Evolutionary conservation across 148 eudicot species (phyloP).

Genomic region (Vaccinium myrtillus): DNA sequence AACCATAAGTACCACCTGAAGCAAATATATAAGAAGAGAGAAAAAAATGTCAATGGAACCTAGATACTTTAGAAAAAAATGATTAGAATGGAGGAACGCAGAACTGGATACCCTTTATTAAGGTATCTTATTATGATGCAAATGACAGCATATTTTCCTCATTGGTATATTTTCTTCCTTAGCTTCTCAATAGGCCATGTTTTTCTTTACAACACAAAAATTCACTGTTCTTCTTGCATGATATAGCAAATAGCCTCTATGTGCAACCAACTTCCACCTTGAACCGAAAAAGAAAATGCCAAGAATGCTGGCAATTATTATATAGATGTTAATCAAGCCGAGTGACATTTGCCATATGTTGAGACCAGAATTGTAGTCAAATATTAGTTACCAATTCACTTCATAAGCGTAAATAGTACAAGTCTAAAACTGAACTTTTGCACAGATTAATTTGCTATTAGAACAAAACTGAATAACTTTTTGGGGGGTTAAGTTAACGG

Average conservation of each 20-base stretch:
- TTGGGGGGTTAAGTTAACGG: too few relatives aligned
- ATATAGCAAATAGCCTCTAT: neutral
- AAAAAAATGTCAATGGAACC: neutral
- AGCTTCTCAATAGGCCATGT: neutral
- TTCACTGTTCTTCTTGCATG: neutral
- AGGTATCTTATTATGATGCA: neutral
- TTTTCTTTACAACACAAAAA: neutral
- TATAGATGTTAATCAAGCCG: neutral
- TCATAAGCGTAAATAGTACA: neutral
- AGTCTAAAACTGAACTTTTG: neutral
- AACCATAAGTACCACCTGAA: neutral
- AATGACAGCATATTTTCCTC: neutral
- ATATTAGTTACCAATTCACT: neutral
- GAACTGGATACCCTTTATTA: neutral
- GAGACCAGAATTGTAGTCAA: neutral
- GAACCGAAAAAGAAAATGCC: neutral
- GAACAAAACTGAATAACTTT: neutral
- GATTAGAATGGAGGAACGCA: neutral
- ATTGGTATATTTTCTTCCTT: neutral
- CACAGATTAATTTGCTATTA: neutral
- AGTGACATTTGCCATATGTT: neutral
- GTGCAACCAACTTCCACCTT: neutral
- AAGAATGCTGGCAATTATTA: neutral
- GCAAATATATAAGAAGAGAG: neutral
- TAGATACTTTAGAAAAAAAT: neutral